phyloP scores from a whole-genome alignment of 1,139 yeast genomes.

The Candida sanyaensis region DNA sequence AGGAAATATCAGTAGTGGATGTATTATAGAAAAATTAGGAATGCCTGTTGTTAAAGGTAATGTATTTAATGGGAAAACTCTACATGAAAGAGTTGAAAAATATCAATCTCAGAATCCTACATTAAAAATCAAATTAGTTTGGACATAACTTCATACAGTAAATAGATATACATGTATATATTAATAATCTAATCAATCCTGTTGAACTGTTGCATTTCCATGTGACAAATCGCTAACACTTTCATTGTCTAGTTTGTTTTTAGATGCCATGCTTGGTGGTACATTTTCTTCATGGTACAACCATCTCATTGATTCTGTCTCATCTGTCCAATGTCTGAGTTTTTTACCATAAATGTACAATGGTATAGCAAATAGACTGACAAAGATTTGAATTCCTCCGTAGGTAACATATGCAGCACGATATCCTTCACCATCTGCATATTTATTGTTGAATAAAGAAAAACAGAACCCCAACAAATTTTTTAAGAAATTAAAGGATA shows the following conservation, averaged over 20 bases:
- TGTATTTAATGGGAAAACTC: conserved; percentile 57
- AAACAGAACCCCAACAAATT: conserved; percentile 58
- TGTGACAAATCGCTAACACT: not conserved
- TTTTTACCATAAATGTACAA: conserved; percentile 58
- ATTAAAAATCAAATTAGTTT: conserved; percentile 6
- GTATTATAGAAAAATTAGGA: conserved; percentile 77
- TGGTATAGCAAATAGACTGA: conserved; percentile 54
- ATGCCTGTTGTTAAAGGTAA: conserved; percentile 46
- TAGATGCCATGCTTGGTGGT: conserved; percentile 14
- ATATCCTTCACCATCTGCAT: conserved; percentile 44
- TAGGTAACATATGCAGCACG: conserved; percentile 52
- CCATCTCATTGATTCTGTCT: conserved; percentile 34
- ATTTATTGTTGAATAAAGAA: conserved; percentile 56
- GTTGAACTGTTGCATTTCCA: not conserved
- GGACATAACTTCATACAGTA: conserved; percentile 1
- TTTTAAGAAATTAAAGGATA: conserved; percentile 55
- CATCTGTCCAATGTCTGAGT: conserved; percentile 52
- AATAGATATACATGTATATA: not conserved
- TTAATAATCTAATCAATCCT: not conserved
- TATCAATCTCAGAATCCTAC: conserved; percentile 22
- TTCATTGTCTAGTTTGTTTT: not conserved
- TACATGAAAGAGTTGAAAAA: conserved; percentile 28
- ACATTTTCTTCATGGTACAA: conserved; percentile 31
- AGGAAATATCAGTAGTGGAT: conserved; percentile 80
- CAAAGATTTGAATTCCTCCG: conserved; percentile 52